Base-by-base conservation (phyloP, 1,284 basidiomycete genomes). In the Tilletia horrida region DNA sequence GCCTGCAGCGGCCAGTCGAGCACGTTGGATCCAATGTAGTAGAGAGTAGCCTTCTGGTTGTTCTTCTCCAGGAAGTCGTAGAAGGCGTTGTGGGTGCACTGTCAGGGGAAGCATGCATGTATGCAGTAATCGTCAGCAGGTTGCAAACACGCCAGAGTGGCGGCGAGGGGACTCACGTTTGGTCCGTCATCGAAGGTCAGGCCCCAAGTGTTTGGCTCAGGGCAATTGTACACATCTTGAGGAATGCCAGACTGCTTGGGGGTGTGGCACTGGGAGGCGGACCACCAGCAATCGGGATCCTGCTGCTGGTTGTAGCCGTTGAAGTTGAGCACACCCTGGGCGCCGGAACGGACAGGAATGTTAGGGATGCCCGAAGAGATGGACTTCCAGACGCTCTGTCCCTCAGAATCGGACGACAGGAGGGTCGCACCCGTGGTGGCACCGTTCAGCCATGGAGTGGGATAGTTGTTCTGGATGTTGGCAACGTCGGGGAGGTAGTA, bases 1-100 rank as follows among this genome's bases (percentile, higher is more conserved):
- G 85, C 85, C 76, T 87, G 84, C 9, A 85, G 74, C 6, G 86
- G 86, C 85, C 85, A 86, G 75, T 86, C 83, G 63, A 85, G 73
- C 29, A 86, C 85, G 76, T 87, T 86, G 45, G 83, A 84, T 4
- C 85, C 85, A 80, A 85, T 77, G 74, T 75, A 82, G 71, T 81
- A 82, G 81, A 86, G 79, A 43, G 85, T 85, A 0, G 85, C 85
- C 72, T 83, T 84, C 70, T 85, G 84, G 23, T 85, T 83, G 48
- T 85, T 76, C 66, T 83, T 69, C 50, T 78, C 62, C 48, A 86
- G 75, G 70, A 81, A 84, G 74, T 86, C 84, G 78, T 86, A 86
- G 66, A 86, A 83, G 0, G 83, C 85, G 64, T 86, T 85, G 79
- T 85, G 84, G 63, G 82, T 82, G 80, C 81, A 82, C 35, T 40